phyloP scores from a whole-genome alignment of 768 basidiomycete genomes.

The Clavulina sp. region DNA sequence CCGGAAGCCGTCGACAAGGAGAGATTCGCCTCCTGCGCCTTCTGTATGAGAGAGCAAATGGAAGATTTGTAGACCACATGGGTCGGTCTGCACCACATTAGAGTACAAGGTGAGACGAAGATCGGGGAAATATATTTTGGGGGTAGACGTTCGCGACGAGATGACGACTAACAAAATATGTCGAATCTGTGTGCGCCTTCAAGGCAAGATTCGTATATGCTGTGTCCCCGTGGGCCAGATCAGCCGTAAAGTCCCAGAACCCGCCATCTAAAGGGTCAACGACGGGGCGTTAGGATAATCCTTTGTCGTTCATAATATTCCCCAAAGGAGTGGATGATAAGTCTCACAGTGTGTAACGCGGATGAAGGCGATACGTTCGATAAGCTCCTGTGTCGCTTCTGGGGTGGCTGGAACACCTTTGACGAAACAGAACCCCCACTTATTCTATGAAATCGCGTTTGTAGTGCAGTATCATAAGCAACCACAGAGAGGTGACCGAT shows the following conservation, averaged over 20 bases:
- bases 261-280: conserved; percentile 46
- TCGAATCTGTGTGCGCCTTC: conserved; percentile 66
- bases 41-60: conserved; percentile 75
- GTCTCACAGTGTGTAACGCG: conserved; percentile 61
- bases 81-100: conserved; percentile 49
- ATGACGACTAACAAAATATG: conserved; percentile 41
- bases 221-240: conserved; percentile 79
- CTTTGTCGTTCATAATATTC: too few relatives aligned
- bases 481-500: neutral
- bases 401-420: conserved; percentile 62
- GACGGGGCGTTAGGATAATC: neutral
- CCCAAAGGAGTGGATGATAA: neutral
- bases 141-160: neutral
- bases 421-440: conserved; percentile 80
- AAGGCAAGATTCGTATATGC: conserved; percentile 85
- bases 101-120: neutral
- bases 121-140: neutral
- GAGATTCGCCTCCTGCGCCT: conserved; percentile 68
- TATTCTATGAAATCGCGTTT: conserved; percentile 32
- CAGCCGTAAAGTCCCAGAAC: conserved; percentile 95
- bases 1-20: conserved; percentile 95
- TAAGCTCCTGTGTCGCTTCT: conserved; percentile 68
- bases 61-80: conserved; percentile 89
- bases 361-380: conserved; percentile 66
- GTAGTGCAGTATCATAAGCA: neutral